Evolutionary conservation across 257 asterid species (phyloP), one percentile per base, ranked within the genome.

Genomic region (Solanum raphanifolium): DNA sequence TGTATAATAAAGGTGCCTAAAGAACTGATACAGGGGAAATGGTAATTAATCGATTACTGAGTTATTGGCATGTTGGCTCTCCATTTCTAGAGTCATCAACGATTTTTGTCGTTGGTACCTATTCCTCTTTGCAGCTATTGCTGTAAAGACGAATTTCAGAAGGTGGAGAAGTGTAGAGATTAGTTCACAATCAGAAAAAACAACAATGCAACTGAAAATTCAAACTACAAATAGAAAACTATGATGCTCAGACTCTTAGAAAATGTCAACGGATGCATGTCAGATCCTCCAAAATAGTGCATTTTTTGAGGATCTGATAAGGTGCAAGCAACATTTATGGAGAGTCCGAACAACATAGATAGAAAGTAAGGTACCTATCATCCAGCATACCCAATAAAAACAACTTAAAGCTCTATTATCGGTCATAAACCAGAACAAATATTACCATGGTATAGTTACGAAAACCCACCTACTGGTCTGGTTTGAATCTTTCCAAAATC

Each of bases 81-180:
- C 99, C 98, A 97, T 94, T 92, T 97, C 99, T 32, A 97, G 96
- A 65, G 94, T 89, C 95, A 93, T 93, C 92, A 95, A 87, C 2
- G 99, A 95, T 83, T 97, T 97, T 85, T 95, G 98, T 76, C 99
- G 88, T 20, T 95, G 98, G 78, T 97, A 95, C 89, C 94, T 91
- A 55, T 94, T 96, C 99, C 99, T 94, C 92, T 95, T 95, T 39
- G 98, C 98, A 13, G 98, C 95, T 78, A 95, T 92, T 87, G 99
- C 99, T 97, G 95, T 23, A 58, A 12, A 35, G 35, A 85, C 13
- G 8, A 43, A 43, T 43, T 79, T 16, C 23, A 3, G 27, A 78
- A 76, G 60, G 83, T 38, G 58, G 32, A 74, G 23, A 74, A 13
- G 34, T 6, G 34, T 38, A 38, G 58, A 41, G 35, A 79, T 79